A percentile compares a stretch with the other conserved stretches of the same genome.
These are phyloP conservation scores for Candida quercuum DNA, from an alignment of 805 yeast genomes.

Conservation along the genomic window DNA sequence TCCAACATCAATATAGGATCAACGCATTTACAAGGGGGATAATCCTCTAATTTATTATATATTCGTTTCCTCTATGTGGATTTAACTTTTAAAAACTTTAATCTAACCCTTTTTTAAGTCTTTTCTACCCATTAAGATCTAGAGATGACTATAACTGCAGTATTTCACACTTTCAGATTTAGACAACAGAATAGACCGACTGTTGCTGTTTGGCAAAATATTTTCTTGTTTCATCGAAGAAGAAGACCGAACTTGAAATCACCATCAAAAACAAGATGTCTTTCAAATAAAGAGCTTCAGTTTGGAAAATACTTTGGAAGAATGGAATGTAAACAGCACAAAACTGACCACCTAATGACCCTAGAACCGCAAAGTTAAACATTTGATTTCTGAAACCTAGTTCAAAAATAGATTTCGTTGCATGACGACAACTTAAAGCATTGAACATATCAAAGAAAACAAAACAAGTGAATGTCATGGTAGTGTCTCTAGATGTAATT, in stretches of 20 bases:
- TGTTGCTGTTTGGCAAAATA: constrained; percentile 22
- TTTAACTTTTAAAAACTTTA: too few relatives aligned
- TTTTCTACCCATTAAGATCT: too few relatives aligned
- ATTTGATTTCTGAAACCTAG: constrained; percentile 77
- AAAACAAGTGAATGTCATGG: constrained; percentile 98
- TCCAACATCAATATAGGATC: background rate
- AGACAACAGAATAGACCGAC: constrained; percentile 23
- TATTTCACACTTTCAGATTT: constrained; percentile 2
- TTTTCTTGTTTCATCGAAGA: constrained; percentile 82
- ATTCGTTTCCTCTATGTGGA: too few relatives aligned
- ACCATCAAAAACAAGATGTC: constrained; percentile 62
- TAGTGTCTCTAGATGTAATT: constrained; percentile 91
- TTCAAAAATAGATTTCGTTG: constrained; percentile 76
- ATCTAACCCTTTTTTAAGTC: too few relatives aligned
- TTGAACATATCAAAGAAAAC: constrained; percentile 96
- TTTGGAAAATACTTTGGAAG: constrained; percentile 88
- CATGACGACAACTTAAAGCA: constrained; percentile 89
- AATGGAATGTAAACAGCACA: constrained; percentile 93
- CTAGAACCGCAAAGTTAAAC: constrained; percentile 91
- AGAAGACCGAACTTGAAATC: constrained; percentile 75
- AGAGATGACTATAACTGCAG: too few relatives aligned
- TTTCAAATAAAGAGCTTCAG: constrained; percentile 74
- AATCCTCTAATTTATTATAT: too few relatives aligned
- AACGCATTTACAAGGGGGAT: too few relatives aligned
- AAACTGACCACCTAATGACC: constrained; percentile 84